Conservation (phyloP, 768 basidiomycete species). For the Leucocoprinus sp. region DNA sequence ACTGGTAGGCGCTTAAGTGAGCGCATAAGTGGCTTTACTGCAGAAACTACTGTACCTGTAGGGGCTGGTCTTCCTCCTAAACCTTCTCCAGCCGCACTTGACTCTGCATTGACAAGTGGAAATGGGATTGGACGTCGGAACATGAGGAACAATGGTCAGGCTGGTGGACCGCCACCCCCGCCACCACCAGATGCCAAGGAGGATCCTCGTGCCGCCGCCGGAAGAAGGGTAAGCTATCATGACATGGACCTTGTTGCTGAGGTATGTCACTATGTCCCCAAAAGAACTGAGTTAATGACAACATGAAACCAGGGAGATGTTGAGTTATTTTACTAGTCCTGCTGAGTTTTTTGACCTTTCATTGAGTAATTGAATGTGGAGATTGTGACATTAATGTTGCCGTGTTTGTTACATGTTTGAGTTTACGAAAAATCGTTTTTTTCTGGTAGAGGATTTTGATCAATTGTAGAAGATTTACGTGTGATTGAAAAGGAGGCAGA, state of each 20-base stretch:
- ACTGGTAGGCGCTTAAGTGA: slow-evolving; percentile 65
- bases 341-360: slow-evolving; percentile 5
- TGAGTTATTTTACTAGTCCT: slow-evolving; percentile 42
- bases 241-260: slow-evolving; percentile 94
- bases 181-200: slow-evolving; percentile 86
- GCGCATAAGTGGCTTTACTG: slow-evolving; percentile 71
- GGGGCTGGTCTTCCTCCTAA: slow-evolving; percentile 77
- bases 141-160: slow-evolving; percentile 24
- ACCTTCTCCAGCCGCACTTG: slow-evolving; percentile 49
- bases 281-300: neutral
- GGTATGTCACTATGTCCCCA: slow-evolving; percentile 27
- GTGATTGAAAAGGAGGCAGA: slow-evolving; percentile 6
- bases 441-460: slow-evolving; percentile 8
- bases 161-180: slow-evolving; percentile 56
- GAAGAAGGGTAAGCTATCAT: slow-evolving; percentile 86
- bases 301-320: slow-evolving; percentile 42
- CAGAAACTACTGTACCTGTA: slow-evolving; percentile 42
- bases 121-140: slow-evolving; percentile 34
- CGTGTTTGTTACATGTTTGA: slow-evolving; percentile 7
- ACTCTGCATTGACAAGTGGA: slow-evolving; percentile 44
- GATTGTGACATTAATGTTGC: slow-evolving; percentile 16
- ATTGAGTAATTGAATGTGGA: slow-evolving; percentile 23
- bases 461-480: slow-evolving; percentile 3
- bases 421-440: slow-evolving; percentile 8
- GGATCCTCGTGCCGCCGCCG: slow-evolving; percentile 85